These are phyloP conservation scores for Meripilus lineatus DNA, from an alignment of 1,284 basidiomycete genomes.

Conservation along the genomic window DNA sequence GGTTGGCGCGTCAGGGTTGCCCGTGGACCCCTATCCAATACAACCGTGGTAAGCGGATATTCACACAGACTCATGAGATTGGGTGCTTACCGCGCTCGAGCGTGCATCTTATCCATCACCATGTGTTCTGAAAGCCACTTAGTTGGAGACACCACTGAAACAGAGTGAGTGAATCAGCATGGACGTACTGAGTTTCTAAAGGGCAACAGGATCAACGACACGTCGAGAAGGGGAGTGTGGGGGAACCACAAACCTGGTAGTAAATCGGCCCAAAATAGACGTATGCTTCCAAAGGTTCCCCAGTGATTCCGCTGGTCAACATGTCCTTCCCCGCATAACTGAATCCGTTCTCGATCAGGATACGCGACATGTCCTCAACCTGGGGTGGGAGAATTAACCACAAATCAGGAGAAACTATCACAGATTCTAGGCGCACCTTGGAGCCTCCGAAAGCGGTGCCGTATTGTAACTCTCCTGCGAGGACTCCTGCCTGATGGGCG, in stretches of 20 bases:
- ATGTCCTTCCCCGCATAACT: constrained; percentile 98
- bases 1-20: constrained; percentile 97
- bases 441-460: constrained; percentile 97
- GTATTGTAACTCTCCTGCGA: constrained; percentile 85
- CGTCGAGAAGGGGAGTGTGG: no score
- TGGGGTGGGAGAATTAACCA: no score
- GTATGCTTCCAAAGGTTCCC: constrained; percentile 93
- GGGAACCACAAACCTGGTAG: constrained; percentile 73
- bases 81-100: constrained; percentile 77
- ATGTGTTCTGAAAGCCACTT: constrained; percentile 69
- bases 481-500: constrained; percentile 69
- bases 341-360: constrained; percentile 94
- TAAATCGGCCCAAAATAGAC: constrained; percentile 99
- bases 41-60: constrained; percentile 1
- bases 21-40: constrained; percentile 73
- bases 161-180: constrained; percentile 1
- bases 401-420: constrained; percentile 11
- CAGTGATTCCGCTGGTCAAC: constrained; percentile 97
- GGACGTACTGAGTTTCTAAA: constrained; percentile 77
- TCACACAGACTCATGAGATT: background rate
- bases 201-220: no score
- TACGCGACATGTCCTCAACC: constrained; percentile 98
- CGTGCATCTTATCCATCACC: constrained; percentile 99
- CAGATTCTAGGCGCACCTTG: no score
- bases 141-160: constrained; percentile 18